Conservation (phyloP, 2,329 filamentous ascomycete genomes). For the Phialocephala subalpina region DNA sequence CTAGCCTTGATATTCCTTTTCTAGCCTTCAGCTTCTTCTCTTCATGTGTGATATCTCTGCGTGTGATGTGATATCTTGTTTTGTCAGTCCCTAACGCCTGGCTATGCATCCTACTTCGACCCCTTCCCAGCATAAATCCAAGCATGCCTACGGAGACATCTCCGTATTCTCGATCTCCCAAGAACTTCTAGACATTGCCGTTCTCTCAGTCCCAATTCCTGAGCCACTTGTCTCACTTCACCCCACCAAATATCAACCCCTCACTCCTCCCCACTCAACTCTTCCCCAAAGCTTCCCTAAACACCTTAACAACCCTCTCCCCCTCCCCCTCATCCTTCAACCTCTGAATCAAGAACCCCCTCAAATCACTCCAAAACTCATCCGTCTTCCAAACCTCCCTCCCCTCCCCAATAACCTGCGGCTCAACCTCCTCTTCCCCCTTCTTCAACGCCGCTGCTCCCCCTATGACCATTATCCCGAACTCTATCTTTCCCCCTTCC, state of each 20-base stretch:
- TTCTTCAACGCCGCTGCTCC: slow-evolving; percentile 61
- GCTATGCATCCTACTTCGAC: slow-evolving; percentile 25
- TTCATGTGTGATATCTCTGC: slow-evolving; percentile 12
- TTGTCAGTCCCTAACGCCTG: slow-evolving; percentile 32
- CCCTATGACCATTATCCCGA: slow-evolving; percentile 88
- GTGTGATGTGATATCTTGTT: background rate
- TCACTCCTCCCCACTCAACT: slow-evolving; percentile 19
- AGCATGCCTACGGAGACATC: no score
- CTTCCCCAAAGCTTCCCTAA: slow-evolving; percentile 64
- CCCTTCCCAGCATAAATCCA: background rate
- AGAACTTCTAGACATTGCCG: no score
- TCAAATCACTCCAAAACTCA: slow-evolving; percentile 87
- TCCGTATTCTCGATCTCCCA: no score
- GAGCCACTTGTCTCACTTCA: background rate
- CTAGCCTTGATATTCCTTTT: slow-evolving; percentile 26
- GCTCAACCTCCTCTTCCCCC: slow-evolving; percentile 44
- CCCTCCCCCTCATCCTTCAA: slow-evolving; percentile 75
- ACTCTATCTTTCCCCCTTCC: slow-evolving; percentile 63
- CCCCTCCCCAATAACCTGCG: slow-evolving; percentile 58
- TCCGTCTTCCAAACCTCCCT: slow-evolving; percentile 70
- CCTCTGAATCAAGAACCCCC: slow-evolving; percentile 80
- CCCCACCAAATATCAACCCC: background rate
- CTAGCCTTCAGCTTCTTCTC: slow-evolving; percentile 7
- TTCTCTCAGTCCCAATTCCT: no score
- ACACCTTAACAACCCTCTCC: slow-evolving; percentile 69